These are phyloP conservation scores for Alopecurus myosuroides DNA, from an alignment of 176 grass and related monocot genomes.

Conservation along the genomic window DNA sequence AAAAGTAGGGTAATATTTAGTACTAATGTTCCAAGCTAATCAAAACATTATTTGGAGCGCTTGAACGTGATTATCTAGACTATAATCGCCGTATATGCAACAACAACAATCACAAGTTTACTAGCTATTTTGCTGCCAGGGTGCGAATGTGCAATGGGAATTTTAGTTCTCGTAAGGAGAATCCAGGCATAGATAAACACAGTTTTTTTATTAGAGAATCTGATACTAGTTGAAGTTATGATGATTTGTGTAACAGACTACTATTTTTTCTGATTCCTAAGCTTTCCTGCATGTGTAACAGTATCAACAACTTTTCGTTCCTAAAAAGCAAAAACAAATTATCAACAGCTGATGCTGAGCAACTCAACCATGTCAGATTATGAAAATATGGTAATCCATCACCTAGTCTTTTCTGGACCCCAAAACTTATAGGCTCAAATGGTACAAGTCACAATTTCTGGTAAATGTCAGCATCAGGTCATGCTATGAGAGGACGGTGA, in stretches of 20 bases:
- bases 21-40: neutral
- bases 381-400: neutral
- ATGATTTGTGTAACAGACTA: neutral
- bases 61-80: neutral
- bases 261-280: neutral
- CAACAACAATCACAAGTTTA: neutral
- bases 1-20: neutral
- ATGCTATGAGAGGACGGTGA: constrained; percentile 20
- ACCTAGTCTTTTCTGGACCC: neutral
- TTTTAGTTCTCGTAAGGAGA: neutral
- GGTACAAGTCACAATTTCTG: neutral
- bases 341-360: neutral
- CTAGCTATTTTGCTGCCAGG: neutral
- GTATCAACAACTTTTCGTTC: neutral
- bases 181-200: neutral
- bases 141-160: neutral
- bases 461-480: neutral
- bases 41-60: neutral
- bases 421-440: neutral
- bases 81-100: neutral
- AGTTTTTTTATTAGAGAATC: neutral
- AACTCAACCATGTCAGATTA: constrained; percentile 3
- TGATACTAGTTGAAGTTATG: neutral
- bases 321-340: neutral
- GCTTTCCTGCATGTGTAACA: neutral